These are phyloP conservation scores for Fusarium armeniacum DNA, from an alignment of 2,329 filamentous ascomycete genomes.

Conservation along the genomic window DNA sequence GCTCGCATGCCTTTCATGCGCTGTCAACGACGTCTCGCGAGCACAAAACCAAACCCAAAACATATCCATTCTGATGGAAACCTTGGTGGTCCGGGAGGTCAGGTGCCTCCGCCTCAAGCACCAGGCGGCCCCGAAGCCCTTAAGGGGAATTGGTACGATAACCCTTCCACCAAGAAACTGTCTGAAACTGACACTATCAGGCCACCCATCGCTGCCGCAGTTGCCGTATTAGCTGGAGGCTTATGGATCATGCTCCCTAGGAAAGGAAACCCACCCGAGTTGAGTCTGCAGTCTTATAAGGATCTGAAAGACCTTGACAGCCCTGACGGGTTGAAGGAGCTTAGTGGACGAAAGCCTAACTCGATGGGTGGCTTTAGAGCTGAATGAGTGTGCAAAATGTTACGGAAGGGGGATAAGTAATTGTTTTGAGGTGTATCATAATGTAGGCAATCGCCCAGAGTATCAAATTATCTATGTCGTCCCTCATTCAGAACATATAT, in stretches of 20 bases:
- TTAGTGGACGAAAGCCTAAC: constrained; percentile 52
- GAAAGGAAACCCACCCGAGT: constrained; percentile 26
- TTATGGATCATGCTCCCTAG: constrained; percentile 50
- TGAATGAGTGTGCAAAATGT: constrained; percentile 40
- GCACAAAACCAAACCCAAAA: constrained; percentile 13
- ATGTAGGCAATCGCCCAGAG: constrained; percentile 24
- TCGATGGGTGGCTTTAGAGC: constrained; percentile 51
- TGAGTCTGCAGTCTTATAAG: constrained; percentile 35
- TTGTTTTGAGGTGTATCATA: constrained; percentile 2
- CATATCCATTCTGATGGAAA: constrained; percentile 21
- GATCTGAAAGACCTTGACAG: constrained; percentile 39
- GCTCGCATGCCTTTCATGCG: constrained; percentile 44
- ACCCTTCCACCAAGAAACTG: fast-evolving
- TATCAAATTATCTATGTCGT: constrained; percentile 39
- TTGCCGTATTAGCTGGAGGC: constrained; percentile 46
- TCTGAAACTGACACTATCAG: constrained; percentile 37
- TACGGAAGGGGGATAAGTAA: not conserved
- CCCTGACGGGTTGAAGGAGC: constrained; percentile 46
- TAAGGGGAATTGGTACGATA: constrained; percentile 52
- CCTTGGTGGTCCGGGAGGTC: constrained; percentile 55
- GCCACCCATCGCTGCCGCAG: constrained; percentile 50
- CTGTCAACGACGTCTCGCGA: constrained; percentile 30
- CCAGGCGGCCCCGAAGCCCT: constrained; percentile 51
- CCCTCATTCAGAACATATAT: constrained; percentile 11
- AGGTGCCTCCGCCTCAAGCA: constrained; percentile 48